Evolutionary conservation across 805 yeast species (phyloP), one percentile per base, ranked within the genome.

Genomic region (Teunomyces gatunensis): DNA sequence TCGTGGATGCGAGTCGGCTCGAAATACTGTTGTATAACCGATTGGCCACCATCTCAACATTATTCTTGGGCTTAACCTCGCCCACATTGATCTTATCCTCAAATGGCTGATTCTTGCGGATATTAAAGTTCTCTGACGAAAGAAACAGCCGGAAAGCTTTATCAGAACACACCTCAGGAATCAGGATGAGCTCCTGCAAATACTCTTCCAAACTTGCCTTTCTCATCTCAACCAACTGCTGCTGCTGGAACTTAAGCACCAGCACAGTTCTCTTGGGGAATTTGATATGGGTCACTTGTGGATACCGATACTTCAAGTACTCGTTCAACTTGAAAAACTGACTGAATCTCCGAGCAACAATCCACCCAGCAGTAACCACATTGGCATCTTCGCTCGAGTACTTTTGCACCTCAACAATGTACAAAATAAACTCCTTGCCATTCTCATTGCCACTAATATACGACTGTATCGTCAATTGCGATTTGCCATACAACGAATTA

Each of bases 291-390:
- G 70, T 64, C 2, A 85, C 82, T 40, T 66, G 70, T 0, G 82
- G 76, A 54, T 82, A 84, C 39, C 66, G 70, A 2, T 64, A 62
- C 47, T 75, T 79, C 54, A 91, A 66, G 51, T 86, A 82, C 50
- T 80, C 81, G 59, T 91, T 83, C 29, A 91, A 69, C 51, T 77
- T 79, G 64, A 75, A 83, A 63, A 91, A 91, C 59, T 92, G 97
- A 55, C 87, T 87, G 59, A 83, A 91, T 48, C 98, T 72, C 54
- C 97, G 70, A 0, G 96, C 92, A n/a, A 90, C 87, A 45, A 88
- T 81, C 97, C 97, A 92, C 0, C 89, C 86, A 0, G 91, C 89
- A 2, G 79, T 71, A 4, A 76, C 74, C 6, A 68, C 61, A 2
- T 70, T 74, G 2, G 78, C 79, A 27, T 64, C 60, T 5, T 66